Conservation (phyloP, 768 basidiomycete genomes). For the Trametes sanguinea region DNA sequence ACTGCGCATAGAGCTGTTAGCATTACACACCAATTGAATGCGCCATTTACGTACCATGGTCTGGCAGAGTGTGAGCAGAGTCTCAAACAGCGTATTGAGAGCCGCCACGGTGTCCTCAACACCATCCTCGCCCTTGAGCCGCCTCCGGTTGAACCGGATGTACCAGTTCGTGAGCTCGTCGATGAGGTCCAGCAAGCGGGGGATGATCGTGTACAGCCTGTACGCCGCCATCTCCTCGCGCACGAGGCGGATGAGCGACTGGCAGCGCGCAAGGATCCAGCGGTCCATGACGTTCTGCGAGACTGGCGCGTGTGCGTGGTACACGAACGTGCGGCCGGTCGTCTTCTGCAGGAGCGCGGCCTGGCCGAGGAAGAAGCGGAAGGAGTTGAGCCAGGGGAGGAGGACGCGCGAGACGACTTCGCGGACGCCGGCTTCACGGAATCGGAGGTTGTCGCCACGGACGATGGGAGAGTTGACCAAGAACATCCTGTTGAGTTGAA, state of each 20-base stretch:
- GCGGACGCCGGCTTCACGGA: constrained; percentile 97
- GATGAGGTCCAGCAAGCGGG: constrained; percentile 87
- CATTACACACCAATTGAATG: not conserved
- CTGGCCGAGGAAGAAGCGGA: constrained; percentile 99
- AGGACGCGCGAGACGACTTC: constrained; percentile 97
- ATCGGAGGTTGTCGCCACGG: constrained; percentile 94
- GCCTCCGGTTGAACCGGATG: constrained; percentile 95
- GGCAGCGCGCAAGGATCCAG: constrained; percentile 98
- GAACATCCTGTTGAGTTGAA: constrained; percentile 72
- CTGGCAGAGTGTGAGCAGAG: constrained; percentile 88
- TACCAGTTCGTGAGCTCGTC: constrained; percentile 99
- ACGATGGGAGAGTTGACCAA: constrained; percentile 99
- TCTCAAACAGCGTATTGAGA: constrained; percentile 94
- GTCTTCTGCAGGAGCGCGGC: constrained; percentile 84
- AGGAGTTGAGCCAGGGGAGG: constrained; percentile 96
- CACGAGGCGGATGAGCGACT: constrained; percentile 91
- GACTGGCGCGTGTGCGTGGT: constrained; percentile 81
- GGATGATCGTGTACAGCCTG: constrained; percentile 95
- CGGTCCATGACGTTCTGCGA: constrained; percentile 97
- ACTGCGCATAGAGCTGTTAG: constrained; percentile 46
- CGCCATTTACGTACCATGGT: constrained; percentile 80
- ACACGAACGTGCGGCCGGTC: constrained; percentile 74
- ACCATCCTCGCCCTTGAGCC: constrained; percentile 94
- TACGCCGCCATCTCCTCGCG: constrained; percentile 96
- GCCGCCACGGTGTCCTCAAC: constrained; percentile 84